Base-by-base conservation (phyloP, 73 alveolate species). In the Durusdinium trenchii region DNA sequence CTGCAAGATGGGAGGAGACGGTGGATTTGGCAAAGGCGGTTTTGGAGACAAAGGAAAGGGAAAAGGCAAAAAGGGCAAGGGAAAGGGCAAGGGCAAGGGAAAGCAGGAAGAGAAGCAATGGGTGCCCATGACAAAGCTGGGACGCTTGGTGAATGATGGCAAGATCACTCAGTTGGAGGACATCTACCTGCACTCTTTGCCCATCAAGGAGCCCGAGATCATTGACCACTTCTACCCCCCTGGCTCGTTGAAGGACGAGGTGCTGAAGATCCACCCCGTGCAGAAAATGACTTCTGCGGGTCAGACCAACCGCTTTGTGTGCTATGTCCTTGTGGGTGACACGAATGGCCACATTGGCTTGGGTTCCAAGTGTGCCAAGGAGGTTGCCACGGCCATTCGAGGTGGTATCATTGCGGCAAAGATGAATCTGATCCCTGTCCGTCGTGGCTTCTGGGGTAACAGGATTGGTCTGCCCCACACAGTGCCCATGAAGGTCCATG, bases 391-490 rank as follows among this genome's bases (percentile, higher is more conserved):
- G 76, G 99, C 99, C 95, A 99, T 99, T 99, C 99, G 99, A 99
- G 99, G 99, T 46, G 99, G 99, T 83, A 99, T 99, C 99, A 99
- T 99, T 81, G 99, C 99, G 57, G 99, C 99, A 69, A 99, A 99
- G 99, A 99, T 99, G 99, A 99, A 99, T 99, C 99, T 99, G 99
- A 99, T 99, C 99, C 99, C 99, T 84, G 99, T 99, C 54, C 99
- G 99, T 99, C 99, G 99, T 99, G 99, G 99, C 51, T 99, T 99
- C 99, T 99, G 99, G 99, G 99, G 99, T 45, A 99, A 99, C 99
- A 99, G 99, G 99, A 99, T 99, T 99, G 99, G 99, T 67, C 69
- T 96, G 98, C 99, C 99, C 96, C 99, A 99, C 99, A 99, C 99
- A 48, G 99, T 99, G 91, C 99, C 99, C 91, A 99, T 99, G 99